phyloP scores from a whole-genome alignment of 768 basidiomycete genomes.

The Gelatoporia subvermispora region DNA sequence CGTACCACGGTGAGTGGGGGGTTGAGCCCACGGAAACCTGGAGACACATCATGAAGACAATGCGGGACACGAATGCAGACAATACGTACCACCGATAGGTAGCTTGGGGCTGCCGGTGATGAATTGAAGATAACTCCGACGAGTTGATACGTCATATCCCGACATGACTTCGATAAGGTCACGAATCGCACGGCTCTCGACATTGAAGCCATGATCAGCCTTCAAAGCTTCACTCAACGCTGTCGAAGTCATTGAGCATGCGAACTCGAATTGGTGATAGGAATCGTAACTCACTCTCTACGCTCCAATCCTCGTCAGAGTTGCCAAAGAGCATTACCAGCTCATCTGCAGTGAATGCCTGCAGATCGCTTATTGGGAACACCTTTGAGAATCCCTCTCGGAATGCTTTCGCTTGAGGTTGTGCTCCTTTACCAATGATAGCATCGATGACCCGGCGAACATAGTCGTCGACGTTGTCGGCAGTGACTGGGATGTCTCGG shows the following conservation, averaged over 20 bases:
- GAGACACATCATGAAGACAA: neutral
- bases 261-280: neutral
- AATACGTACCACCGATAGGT: slow-evolving; percentile 81
- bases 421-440: slow-evolving; percentile 77
- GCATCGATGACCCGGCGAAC: slow-evolving; percentile 82
- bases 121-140: slow-evolving; percentile 91
- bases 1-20: slow-evolving; percentile 94
- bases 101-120: slow-evolving; percentile 96
- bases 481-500: slow-evolving; percentile 72
- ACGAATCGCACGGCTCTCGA: slow-evolving; percentile 87
- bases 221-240: slow-evolving; percentile 88
- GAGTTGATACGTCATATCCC: slow-evolving; percentile 63
- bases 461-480: slow-evolving; percentile 87
- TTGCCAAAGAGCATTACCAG: slow-evolving; percentile 95
- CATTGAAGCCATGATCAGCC: slow-evolving; percentile 97
- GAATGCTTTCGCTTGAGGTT: slow-evolving; percentile 84
- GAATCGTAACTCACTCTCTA: slow-evolving; percentile 62
- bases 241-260: slow-evolving; percentile 23
- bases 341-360: slow-evolving; percentile 91
- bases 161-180: slow-evolving; percentile 86
- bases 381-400: slow-evolving; percentile 93
- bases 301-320: slow-evolving; percentile 95
- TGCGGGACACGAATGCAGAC: neutral
- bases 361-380: slow-evolving; percentile 87
- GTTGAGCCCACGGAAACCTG: slow-evolving; percentile 92